Base-by-base conservation (phyloP, 192 early-diverging fungal species). In the Chytriomyces confervae region DNA sequence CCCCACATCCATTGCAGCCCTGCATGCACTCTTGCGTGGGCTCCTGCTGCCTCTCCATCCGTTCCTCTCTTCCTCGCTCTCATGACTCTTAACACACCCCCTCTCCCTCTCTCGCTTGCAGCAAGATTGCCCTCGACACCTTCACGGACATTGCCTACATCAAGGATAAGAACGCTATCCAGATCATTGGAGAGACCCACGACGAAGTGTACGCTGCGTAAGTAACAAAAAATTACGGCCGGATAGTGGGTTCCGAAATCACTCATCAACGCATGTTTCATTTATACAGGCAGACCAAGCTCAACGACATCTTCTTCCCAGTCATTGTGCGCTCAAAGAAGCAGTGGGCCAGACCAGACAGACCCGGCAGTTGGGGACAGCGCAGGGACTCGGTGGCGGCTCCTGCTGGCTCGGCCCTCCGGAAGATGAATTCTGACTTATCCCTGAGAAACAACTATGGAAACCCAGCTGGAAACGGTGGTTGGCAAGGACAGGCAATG, bases 91-190 rank as follows among this genome's bases (percentile, higher is more conserved):
- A 9, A 62, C 63, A 16, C 45, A 49, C 45, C 10, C 72, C 11
- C 13, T 18, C 49, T 13, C 72, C 11, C 13, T 18, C 49, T 13
- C 48, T 29, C 5, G 50, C 43, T 20, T 65, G 23, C 66, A 83
- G 86, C 57, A 80, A 85, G 71, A 88, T 88, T 63, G 87, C 87
- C 49, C 69, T 84, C 65, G 85, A 87, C 68, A 88, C 87, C n/a
- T 88, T 77, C 79, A 88, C 87, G 49, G 87, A 88, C 80, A 88
- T 88, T 69, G 62, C 77, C 51, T 88, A 83, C 81, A 84, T 86
- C 74, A 84, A 87, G 62, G 85, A 87, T n/a, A 88, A 88, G 81
- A 88, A 88, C 73, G 85, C 87, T 48, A 88, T 88, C 64, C 85
- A 87, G 76, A 88, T 88, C 65, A 78, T 84, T 53, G 87, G 87